Conservation (phyloP, 1,284 basidiomycete genomes). For the Cryptococcus floricola region DNA sequence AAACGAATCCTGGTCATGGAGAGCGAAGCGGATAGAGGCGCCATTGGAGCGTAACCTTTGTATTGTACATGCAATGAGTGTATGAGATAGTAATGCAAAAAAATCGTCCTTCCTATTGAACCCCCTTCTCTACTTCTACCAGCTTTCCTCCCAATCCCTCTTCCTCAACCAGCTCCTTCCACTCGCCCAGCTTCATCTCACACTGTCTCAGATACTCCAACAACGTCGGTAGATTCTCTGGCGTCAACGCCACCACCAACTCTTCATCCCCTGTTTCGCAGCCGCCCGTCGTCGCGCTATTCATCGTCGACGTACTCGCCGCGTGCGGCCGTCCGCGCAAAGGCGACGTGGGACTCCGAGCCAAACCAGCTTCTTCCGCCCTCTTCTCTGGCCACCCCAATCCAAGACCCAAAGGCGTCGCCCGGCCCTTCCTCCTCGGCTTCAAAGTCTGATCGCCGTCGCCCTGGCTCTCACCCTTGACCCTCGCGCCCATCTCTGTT, state of each 20-base stretch:
- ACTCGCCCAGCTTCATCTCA: constrained; percentile 37
- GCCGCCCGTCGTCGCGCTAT: background rate
- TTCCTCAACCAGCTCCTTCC: constrained; percentile 23
- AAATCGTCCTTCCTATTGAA: background rate
- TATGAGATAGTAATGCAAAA: background rate
- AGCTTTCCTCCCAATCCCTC: background rate
- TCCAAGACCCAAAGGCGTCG: constrained; percentile 21
- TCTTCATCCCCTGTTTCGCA: constrained; percentile 2
- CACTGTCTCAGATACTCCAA: constrained; percentile 41
- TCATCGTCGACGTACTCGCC: background rate
- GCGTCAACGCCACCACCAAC: constrained; percentile 36
- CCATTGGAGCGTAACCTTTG: background rate
- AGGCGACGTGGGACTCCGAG: constrained; percentile 1
- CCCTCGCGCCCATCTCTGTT: background rate
- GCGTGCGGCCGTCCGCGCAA: background rate
- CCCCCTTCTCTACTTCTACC: background rate
- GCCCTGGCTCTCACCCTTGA: background rate
- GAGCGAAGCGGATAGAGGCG: constrained; percentile 38
- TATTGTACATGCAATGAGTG: background rate
- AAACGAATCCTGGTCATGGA: constrained; percentile 57
- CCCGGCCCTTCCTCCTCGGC: constrained; percentile 17
- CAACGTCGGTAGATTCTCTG: constrained; percentile 41
- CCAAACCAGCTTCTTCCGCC: background rate
- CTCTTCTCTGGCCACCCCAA: constrained; percentile 13
- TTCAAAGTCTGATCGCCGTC: constrained; percentile 10